Evolutionary conservation across 768 basidiomycete genomes (phyloP), one percentile per base, ranked within the genome.

Genomic region (Pisolithus microcarpus): DNA sequence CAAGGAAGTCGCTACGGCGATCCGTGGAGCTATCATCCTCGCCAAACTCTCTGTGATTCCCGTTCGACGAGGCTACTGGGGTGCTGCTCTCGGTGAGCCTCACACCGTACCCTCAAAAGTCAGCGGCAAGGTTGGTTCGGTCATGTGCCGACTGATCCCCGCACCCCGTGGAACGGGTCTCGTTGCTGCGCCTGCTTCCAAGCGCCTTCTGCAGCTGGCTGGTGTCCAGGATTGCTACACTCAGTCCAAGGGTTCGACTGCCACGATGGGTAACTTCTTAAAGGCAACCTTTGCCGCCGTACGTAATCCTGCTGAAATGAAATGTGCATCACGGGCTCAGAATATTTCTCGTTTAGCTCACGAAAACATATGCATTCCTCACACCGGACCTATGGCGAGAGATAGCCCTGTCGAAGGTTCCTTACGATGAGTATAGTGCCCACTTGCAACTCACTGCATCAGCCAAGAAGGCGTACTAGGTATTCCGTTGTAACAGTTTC

Each of bases 101-200:
- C 96, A 99, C 78, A 99, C 96, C 54, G 94, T 99, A 51, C 96
- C 96, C 42, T 91, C 89, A 66, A 99, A 99, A 76, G 94, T 97
- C 67, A 86, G 85, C 72, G 96, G 96, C 57, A 98, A 98, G 80
- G 88, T 91, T 61, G 96, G 94, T 56, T 98, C 95, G 56, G 96
- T 99, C 74, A 96, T 92, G 91, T 96, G 93, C 74, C 90, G 94
- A 65, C 82, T 99, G 63, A 94, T 99, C 65, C 95, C 96, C 61
- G 96, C 95, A 40, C 93, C 94, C 51, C 88, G 96, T 61, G 96
- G 96, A 66, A 99, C 96, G 58, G 96, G 95, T 78, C 94, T 99
- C 73, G 96, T 99, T 64, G 96, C 96, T 63, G 96, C 96, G 46
- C 96, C 95, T 38, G 95, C 95, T 43, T 92, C 85, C 58, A 97